These are phyloP conservation scores for Vachellia collinsii DNA, from an alignment of 306 rosid genomes.

Conservation along the genomic window DNA sequence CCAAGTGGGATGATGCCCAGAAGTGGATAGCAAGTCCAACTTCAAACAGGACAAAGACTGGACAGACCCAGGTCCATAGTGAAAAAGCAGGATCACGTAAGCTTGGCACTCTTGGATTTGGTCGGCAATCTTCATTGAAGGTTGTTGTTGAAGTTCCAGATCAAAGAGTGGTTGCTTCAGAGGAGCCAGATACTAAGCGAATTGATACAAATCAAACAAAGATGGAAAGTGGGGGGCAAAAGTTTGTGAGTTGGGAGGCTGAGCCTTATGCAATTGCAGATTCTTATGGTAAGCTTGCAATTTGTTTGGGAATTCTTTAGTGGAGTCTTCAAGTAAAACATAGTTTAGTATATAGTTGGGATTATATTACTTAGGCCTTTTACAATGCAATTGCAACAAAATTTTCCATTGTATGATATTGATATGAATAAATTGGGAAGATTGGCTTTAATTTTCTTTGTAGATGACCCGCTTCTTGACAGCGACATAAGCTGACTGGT, in stretches of 20 bases:
- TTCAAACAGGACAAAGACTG: conserved; percentile 69
- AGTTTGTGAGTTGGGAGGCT: conserved; percentile 69
- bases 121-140: conserved; percentile 67
- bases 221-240: conserved; percentile 64
- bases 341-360: conserved; percentile 16
- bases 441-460: neutral
- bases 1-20: conserved; percentile 99
- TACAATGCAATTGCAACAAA: neutral
- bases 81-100: conserved; percentile 65
- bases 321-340: conserved; percentile 52
- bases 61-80: conserved; percentile 58
- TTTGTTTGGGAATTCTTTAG: conserved; percentile 52
- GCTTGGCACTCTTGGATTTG: conserved; percentile 52
- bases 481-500: neutral
- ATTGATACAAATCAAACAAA: conserved; percentile 76
- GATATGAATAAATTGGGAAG: neutral
- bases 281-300: conserved; percentile 62
- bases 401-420: neutral
- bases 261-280: conserved; percentile 69
- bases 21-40: conserved; percentile 98
- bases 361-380: neutral
- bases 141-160: conserved; percentile 87
- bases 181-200: conserved; percentile 90
- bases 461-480: neutral
- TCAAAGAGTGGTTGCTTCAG: conserved; percentile 52